Conservation (phyloP, 805 yeast species). For the Starmerella davenportii region DNA sequence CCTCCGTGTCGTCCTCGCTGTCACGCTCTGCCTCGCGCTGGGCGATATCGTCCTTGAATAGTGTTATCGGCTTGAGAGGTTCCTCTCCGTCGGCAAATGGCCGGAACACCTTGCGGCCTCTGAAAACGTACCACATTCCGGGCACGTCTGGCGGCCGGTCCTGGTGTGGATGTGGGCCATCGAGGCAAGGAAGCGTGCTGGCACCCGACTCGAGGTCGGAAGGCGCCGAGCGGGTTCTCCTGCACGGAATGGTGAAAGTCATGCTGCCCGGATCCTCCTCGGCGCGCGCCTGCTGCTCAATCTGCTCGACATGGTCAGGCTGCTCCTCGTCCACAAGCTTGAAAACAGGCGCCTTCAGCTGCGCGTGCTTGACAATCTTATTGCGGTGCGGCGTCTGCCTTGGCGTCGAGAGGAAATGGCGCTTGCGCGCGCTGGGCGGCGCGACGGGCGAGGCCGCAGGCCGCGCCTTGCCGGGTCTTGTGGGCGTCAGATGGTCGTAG, state of each 20-base stretch:
- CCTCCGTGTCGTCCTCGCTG: slow-evolving; percentile 13
- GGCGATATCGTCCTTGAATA: slow-evolving; percentile 10
- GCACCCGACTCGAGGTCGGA: not conserved
- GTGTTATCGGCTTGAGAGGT: slow-evolving; percentile 13
- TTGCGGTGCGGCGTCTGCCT: slow-evolving; percentile 11
- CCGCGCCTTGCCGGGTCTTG: slow-evolving; percentile 1
- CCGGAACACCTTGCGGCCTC: slow-evolving; percentile 24
- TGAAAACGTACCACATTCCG: slow-evolving; percentile 25
- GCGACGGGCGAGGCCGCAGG: not conserved
- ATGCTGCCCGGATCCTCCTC: not conserved
- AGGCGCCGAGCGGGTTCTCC: not conserved
- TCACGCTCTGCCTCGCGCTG: not conserved
- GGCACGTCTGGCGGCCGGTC: slow-evolving; percentile 16
- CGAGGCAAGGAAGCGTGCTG: not conserved
- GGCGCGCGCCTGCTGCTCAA: not conserved
- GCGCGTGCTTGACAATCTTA: not conserved
- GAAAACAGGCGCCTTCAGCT: not conserved
- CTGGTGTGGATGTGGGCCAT: slow-evolving; percentile 15
- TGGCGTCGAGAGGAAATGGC: slow-evolving; percentile 5
- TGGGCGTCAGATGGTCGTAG: slow-evolving; percentile 12
- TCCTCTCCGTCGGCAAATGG: slow-evolving; percentile 20
- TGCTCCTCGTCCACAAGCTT: not conserved
- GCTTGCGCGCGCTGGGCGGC: slow-evolving; percentile 2
- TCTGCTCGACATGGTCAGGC: not conserved
- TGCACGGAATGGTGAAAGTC: not conserved